These are phyloP conservation scores for Globisporangium barbulae DNA, from an alignment of 352 stramenopile genomes.

Conservation along the genomic window DNA sequence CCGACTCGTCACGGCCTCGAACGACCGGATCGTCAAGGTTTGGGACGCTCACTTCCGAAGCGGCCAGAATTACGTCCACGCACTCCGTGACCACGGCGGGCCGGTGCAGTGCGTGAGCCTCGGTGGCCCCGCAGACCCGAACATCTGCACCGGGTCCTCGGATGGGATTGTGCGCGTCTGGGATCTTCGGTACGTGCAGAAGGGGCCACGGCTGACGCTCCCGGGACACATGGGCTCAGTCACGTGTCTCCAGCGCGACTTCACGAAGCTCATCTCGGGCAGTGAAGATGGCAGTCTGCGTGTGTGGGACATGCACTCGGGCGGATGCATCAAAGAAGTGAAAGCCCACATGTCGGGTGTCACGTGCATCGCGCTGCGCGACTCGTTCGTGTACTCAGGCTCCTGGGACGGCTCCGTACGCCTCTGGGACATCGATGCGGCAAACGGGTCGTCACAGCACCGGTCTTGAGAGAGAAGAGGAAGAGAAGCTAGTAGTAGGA, in stretches of 20 bases:
- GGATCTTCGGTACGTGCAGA: conserved; percentile 75
- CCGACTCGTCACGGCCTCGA: conserved; percentile 65
- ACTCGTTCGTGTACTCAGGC: conserved; percentile 64
- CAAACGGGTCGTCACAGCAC: conserved; percentile 8
- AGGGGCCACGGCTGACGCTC: conserved; percentile 59
- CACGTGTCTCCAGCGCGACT: conserved; percentile 71
- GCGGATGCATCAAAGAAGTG: conserved; percentile 54
- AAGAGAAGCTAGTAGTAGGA: not conserved
- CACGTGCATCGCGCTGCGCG: conserved; percentile 53
- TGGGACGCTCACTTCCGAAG: conserved; percentile 73
- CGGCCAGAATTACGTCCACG: conserved; percentile 46
- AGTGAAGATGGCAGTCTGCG: conserved; percentile 70
- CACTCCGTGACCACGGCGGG: conserved; percentile 54
- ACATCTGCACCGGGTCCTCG: conserved; percentile 67
- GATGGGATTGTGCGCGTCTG: conserved; percentile 79
- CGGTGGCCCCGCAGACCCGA: conserved; percentile 69
- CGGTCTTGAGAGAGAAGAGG: not conserved
- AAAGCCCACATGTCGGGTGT: conserved; percentile 62
- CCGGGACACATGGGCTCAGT: conserved; percentile 48
- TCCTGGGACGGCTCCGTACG: conserved; percentile 75
- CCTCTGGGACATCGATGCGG: conserved; percentile 57
- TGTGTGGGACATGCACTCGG: conserved; percentile 82
- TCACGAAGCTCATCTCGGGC: conserved; percentile 75
- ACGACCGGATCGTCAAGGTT: conserved; percentile 74
- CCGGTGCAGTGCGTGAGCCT: conserved; percentile 70